Evolutionary conservation across 768 basidiomycete species (phyloP).

Genomic region (Rubroboletus satanas): DNA sequence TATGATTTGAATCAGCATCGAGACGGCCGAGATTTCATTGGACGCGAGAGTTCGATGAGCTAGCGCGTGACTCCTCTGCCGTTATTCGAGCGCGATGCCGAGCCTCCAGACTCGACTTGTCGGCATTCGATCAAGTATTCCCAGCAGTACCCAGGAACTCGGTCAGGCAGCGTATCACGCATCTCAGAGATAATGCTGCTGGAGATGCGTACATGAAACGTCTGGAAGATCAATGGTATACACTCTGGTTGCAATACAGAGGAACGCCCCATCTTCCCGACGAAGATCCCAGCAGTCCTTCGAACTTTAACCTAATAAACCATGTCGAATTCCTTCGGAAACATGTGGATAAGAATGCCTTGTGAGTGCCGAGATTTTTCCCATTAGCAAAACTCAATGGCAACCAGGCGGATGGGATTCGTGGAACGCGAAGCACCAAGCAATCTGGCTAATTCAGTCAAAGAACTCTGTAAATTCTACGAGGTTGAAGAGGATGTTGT

Average conservation of each 20-base stretch:
- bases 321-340: constrained; percentile 79
- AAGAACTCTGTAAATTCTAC: constrained; percentile 43
- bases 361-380: constrained; percentile 52
- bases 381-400: constrained; percentile 12
- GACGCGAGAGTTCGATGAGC: constrained; percentile 85
- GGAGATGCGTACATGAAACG: constrained; percentile 74
- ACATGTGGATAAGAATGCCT: constrained; percentile 78
- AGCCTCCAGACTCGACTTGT: constrained; percentile 60
- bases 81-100: constrained; percentile 81
- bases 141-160: constrained; percentile 70
- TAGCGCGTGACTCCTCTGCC: constrained; percentile 78
- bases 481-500: constrained; percentile 47
- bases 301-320: constrained; percentile 74
- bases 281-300: constrained; percentile 58
- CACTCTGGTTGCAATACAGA: constrained; percentile 68
- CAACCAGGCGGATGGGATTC: constrained; percentile 58
- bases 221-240: constrained; percentile 78
- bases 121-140: constrained; percentile 74
- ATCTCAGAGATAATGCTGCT: constrained; percentile 57
- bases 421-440: constrained; percentile 39
- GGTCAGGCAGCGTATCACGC: constrained; percentile 63
- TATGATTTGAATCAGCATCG: constrained; percentile 9
- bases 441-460: constrained; percentile 42
- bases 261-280: constrained; percentile 70
- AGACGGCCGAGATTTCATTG: constrained; percentile 74